Conservation (phyloP, 352 stramenopile species). For the Pythium folliculosum region DNA sequence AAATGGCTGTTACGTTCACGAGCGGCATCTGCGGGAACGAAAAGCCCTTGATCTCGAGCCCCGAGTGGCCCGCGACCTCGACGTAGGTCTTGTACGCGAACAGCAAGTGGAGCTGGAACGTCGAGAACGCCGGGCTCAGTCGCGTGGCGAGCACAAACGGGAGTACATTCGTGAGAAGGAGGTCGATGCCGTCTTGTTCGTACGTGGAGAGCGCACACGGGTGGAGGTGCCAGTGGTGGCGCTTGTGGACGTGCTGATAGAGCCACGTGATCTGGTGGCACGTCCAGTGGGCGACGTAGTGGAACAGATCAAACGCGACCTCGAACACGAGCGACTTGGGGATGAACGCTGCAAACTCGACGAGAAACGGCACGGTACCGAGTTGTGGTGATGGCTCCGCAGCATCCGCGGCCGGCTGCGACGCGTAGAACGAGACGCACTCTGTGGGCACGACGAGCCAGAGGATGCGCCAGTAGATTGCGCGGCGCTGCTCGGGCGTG, state of each 20-base stretch:
- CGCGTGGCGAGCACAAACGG: conserved; percentile 59
- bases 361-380: conserved; percentile 28
- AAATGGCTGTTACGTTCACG: conserved; percentile 52
- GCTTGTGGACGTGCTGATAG: conserved; percentile 83
- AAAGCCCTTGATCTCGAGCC: conserved; percentile 80
- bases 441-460: conserved; percentile 73
- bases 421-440: conserved; percentile 62
- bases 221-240: conserved; percentile 76
- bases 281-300: conserved; percentile 76
- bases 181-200: conserved; percentile 75
- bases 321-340: conserved; percentile 86
- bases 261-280: conserved; percentile 71
- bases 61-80: conserved; percentile 82
- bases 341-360: conserved; percentile 66
- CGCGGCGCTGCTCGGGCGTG: conserved; percentile 37
- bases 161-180: conserved; percentile 77
- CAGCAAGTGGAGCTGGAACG: conserved; percentile 69
- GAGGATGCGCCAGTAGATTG: conserved; percentile 65
- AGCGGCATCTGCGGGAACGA: conserved; percentile 87
- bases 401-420: conserved; percentile 16
- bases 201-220: conserved; percentile 83
- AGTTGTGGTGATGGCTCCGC: background rate
- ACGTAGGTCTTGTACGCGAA: conserved; percentile 91
- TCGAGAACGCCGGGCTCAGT: conserved; percentile 48
- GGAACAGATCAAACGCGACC: conserved; percentile 85